A percentile compares a stretch with the other conserved stretches of the same genome.
phyloP scores from a whole-genome alignment of 2,329 filamentous ascomycete species.

The Fusarium sp. region DNA sequence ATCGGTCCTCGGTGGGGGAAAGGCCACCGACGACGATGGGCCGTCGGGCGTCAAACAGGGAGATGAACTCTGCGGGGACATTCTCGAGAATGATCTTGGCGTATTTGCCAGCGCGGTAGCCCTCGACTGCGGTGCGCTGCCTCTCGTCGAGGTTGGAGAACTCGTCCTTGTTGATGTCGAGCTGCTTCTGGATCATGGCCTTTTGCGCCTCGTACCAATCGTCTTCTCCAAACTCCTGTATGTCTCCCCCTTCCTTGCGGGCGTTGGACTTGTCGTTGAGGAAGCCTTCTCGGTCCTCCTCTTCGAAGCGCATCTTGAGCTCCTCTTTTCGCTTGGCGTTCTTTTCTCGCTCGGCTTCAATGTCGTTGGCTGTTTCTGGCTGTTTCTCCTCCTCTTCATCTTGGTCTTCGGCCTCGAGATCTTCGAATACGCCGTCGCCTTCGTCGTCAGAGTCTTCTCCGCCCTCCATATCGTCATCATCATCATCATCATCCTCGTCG shows the following conservation, averaged over 20 bases:
- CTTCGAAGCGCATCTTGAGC: conserved; percentile 92
- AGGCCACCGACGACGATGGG: conserved; percentile 93
- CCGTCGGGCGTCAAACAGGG: conserved; percentile 81
- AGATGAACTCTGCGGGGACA: conserved; percentile 90
- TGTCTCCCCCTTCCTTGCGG: conserved; percentile 72
- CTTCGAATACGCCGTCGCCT: conserved; percentile 68
- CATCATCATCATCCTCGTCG: conserved; percentile 44
- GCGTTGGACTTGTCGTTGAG: conserved; percentile 87
- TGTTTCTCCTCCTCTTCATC: conserved; percentile 43
- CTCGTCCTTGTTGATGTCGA: conserved; percentile 95
- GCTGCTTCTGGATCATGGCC: conserved; percentile 91
- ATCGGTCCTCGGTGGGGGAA: conserved; percentile 91
- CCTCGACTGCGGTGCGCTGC: conserved; percentile 86
- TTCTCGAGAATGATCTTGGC: conserved; percentile 89
- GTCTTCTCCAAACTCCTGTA: conserved; percentile 92
- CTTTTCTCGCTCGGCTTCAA: conserved; percentile 90
- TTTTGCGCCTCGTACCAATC: conserved; percentile 99
- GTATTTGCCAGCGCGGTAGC: conserved; percentile 91
- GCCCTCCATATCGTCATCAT: conserved; percentile 65
- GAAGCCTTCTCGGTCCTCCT: conserved; percentile 97
- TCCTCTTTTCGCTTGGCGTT: conserved; percentile 96
- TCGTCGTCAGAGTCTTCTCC: conserved; percentile 64
- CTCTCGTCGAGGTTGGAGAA: conserved; percentile 88
- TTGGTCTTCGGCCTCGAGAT: conserved; percentile 77
- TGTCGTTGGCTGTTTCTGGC: conserved; percentile 57